These are phyloP conservation scores for Sextonia rubra DNA, from an alignment of 164 flowering plant genomes.

Conservation along the genomic window DNA sequence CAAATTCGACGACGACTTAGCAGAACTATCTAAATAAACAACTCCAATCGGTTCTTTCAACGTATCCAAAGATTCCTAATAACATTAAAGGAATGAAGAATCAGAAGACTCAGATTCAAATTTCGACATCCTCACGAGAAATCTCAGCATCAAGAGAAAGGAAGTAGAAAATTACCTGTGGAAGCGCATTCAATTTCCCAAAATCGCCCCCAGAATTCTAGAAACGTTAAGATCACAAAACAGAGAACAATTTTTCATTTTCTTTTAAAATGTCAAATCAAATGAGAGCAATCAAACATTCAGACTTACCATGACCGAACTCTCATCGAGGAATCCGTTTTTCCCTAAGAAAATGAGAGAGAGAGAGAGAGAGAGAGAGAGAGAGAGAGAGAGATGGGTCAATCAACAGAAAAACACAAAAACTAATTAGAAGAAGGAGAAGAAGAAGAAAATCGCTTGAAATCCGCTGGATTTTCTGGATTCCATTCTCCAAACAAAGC, in stretches of 20 bases:
- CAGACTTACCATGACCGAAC: slow-evolving; percentile 54
- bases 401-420: neutral
- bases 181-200: slow-evolving; percentile 48
- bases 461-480: neutral
- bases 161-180: slow-evolving; percentile 42
- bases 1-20: neutral
- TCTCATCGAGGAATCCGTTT: slow-evolving; percentile 53
- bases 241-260: neutral
- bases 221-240: neutral
- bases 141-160: neutral
- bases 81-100: slow-evolving; percentile 26
- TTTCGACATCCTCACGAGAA: neutral
- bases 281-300: neutral
- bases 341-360: slow-evolving; percentile 32
- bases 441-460: too few species aligned
- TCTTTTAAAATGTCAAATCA: too few species aligned
- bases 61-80: slow-evolving; percentile 41
- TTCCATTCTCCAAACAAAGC: too few species aligned
- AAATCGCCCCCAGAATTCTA: slow-evolving; percentile 20
- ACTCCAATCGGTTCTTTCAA: slow-evolving; percentile 57
- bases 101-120: neutral
- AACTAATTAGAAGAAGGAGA: neutral
- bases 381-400: neutral
- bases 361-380: neutral
- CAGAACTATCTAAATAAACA: slow-evolving; percentile 31